Conservation (phyloP, 345 rosid genomes). For the Conringia planisiliqua region DNA sequence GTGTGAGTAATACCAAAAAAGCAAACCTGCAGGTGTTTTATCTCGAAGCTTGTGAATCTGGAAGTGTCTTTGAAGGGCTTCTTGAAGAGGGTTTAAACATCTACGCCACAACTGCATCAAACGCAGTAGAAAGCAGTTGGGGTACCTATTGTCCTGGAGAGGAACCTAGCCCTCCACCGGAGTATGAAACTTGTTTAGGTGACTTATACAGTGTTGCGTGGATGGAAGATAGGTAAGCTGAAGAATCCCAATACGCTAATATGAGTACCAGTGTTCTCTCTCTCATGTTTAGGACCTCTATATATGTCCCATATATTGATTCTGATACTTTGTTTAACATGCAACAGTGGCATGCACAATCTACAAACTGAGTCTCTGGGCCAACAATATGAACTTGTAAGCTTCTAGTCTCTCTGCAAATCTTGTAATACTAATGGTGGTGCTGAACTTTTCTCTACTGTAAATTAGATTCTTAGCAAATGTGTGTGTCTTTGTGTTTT, state of each 20-base stretch:
- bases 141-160: slow-evolving; percentile 99
- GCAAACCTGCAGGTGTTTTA: slow-evolving; percentile 76
- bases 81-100: slow-evolving; percentile 88
- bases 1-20: not conserved
- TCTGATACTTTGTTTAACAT: slow-evolving; percentile 10
- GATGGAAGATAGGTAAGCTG: slow-evolving; percentile 96
- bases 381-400: slow-evolving; percentile 91
- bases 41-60: slow-evolving; percentile 99
- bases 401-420: slow-evolving; percentile 13
- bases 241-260: not conserved
- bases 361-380: slow-evolving; percentile 69
- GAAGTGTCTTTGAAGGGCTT: slow-evolving; percentile 98
- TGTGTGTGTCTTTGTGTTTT: slow-evolving; percentile 18
- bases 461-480: not conserved
- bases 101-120: slow-evolving; percentile 92
- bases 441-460: not conserved
- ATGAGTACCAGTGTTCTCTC: not conserved
- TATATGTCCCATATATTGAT: not conserved
- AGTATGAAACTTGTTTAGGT: slow-evolving; percentile 94
- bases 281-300: slow-evolving; percentile 1
- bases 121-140: slow-evolving; percentile 97
- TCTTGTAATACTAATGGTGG: not conserved
- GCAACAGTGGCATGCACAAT: slow-evolving; percentile 80
- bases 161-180: slow-evolving; percentile 80
- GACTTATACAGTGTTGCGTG: slow-evolving; percentile 95